Evolutionary conservation across 2,329 filamentous ascomycete species (phyloP).

Genomic region (Exophiala oligosperma): DNA sequence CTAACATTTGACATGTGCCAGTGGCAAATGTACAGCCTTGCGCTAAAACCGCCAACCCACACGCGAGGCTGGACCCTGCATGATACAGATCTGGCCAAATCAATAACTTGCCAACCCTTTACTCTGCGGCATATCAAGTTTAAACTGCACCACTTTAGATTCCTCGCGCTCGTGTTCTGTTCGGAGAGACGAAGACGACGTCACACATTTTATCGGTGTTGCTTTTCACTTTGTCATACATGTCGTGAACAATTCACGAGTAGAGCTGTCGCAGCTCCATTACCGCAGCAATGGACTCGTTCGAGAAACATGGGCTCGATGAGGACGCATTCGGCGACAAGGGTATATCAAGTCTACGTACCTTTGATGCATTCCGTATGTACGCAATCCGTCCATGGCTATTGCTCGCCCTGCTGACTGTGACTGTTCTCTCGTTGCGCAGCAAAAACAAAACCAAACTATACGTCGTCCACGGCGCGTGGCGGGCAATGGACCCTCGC

Average conservation of each 20-base stretch:
- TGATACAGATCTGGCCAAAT: conserved; percentile 22
- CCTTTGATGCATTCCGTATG: conserved; percentile 97
- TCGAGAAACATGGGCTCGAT: conserved; percentile 62
- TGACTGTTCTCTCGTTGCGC: conserved; percentile 2
- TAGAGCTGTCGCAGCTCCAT: conserved; percentile 14
- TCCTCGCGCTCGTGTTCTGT: not conserved
- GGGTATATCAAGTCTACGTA: conserved; percentile 62
- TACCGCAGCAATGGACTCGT: conserved; percentile 19
- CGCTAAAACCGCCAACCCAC: not conserved
- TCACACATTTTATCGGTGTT: not conserved
- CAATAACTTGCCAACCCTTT: not conserved
- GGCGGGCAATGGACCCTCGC: conserved; percentile 93
- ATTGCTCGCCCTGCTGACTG: not conserved
- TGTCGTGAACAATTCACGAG: conserved; percentile 10
- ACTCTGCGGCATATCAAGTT: not conserved
- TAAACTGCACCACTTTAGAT: not conserved
- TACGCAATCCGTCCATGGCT: conserved; percentile 27
- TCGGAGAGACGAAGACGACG: not conserved
- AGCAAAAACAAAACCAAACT: conserved; percentile 96
- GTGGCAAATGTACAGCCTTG: not conserved
- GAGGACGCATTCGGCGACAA: conserved; percentile 80
- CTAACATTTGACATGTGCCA: conserved; percentile 3
- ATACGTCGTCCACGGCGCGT: conserved; percentile 77
- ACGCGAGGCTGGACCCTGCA: conserved; percentile 21
- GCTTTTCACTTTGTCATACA: conserved; percentile 5